Conservation (phyloP, 1,284 basidiomycete species). For the Athelia sp. region DNA sequence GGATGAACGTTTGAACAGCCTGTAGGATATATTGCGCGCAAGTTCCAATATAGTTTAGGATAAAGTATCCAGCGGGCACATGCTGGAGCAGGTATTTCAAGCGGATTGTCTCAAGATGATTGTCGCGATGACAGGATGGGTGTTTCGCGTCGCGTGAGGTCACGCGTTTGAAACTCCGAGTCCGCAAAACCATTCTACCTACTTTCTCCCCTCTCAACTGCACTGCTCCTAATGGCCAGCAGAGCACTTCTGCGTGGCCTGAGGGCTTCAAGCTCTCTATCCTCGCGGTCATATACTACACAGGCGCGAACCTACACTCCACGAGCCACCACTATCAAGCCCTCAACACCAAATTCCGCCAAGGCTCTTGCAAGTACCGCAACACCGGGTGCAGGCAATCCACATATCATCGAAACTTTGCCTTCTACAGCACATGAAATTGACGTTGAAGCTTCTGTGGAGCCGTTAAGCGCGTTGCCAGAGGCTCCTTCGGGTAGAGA, state of each 20-base stretch:
- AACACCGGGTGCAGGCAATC: constrained; percentile 9
- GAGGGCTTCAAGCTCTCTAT: not conserved
- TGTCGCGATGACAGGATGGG: constrained; percentile 17
- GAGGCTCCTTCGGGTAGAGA: no score
- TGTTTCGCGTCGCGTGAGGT: constrained; percentile 5
- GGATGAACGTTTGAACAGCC: no score
- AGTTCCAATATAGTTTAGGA: no score
- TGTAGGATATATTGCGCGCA: no score
- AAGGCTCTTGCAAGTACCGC: constrained; percentile 25
- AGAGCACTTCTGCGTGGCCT: not conserved
- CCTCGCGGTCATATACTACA: constrained; percentile 12
- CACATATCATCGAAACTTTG: constrained; percentile 15
- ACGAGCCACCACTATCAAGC: constrained; percentile 8
- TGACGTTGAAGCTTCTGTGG: not conserved
- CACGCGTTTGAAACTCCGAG: constrained; percentile 7
- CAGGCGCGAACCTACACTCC: constrained; percentile 19
- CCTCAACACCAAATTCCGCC: constrained; percentile 9
- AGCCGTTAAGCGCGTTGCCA: no score
- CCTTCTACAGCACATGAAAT: constrained; percentile 12
- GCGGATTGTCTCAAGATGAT: constrained; percentile 8
- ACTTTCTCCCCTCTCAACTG: constrained; percentile 5
- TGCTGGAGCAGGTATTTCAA: no score
- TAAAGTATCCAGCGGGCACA: no score
- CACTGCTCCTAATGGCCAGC: no score
- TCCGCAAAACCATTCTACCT: constrained; percentile 4